A percentile compares a stretch with the other conserved stretches of the same genome.
Conservation (phyloP, 345 rosid genomes). For the Eucalyptus camaldulensis region DNA sequence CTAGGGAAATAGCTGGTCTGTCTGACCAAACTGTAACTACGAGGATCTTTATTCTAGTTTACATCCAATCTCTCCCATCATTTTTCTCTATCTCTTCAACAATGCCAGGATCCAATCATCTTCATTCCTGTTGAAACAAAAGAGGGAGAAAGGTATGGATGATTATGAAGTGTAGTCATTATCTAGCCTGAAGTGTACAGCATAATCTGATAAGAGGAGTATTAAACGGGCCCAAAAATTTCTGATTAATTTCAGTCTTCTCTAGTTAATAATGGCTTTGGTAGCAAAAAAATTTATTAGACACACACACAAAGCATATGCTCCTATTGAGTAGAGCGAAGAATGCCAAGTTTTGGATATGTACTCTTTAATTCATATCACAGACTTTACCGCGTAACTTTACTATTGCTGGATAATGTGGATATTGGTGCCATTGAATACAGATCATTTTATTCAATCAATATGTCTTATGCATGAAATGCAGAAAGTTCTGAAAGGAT, state of each 20-base stretch:
- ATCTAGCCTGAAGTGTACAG: background rate
- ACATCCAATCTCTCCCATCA: too few relatives aligned
- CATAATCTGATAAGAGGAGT: background rate
- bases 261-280: background rate
- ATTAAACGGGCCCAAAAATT: background rate
- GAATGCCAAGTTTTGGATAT: background rate
- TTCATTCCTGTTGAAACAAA: background rate
- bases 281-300: too few relatives aligned
- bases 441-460: too few relatives aligned
- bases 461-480: too few relatives aligned
- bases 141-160: background rate
- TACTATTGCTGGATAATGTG: background rate
- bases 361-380: background rate
- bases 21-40: too few relatives aligned
- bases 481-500: too few relatives aligned
- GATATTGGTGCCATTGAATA: background rate
- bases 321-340: background rate
- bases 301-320: too few relatives aligned
- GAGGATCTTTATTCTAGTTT: too few relatives aligned
- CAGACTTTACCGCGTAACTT: background rate
- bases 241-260: too few relatives aligned
- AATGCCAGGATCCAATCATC: background rate
- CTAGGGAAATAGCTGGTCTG: background rate
- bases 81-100: background rate
- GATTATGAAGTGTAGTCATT: background rate